phyloP scores from a whole-genome alignment of 164 flowering plant species.

The Berberis vulgaris region DNA sequence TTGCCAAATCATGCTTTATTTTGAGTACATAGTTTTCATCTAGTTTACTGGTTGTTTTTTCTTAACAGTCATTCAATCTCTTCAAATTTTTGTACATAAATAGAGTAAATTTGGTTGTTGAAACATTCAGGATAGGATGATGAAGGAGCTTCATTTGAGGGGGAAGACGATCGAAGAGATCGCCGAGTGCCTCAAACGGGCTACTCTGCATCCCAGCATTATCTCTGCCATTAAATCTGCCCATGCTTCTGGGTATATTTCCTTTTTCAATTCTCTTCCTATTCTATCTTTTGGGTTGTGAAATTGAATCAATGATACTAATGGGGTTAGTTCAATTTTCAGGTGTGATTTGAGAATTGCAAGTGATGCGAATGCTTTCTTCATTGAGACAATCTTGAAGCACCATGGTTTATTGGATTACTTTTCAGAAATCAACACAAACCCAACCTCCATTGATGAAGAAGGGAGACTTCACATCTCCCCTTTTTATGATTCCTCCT shows the following conservation, averaged over 20 bases:
- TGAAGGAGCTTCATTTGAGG: conserved; percentile 21
- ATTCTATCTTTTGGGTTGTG: not conserved
- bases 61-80: not conserved
- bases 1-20: not conserved
- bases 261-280: not conserved
- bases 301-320: too few relatives aligned
- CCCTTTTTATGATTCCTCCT: conserved; percentile 42
- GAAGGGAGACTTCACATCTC: conserved; percentile 57
- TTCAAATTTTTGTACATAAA: not conserved
- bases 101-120: not conserved
- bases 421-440: conserved; percentile 62
- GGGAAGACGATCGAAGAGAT: conserved; percentile 44
- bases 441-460: conserved; percentile 47
- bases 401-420: conserved; percentile 53
- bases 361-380: conserved; percentile 76
- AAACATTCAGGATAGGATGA: conserved; percentile 23
- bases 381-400: conserved; percentile 66
- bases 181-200: conserved; percentile 37
- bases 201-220: conserved; percentile 40
- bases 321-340: not conserved
- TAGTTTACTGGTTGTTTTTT: too few relatives aligned
- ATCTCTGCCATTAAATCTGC: conserved; percentile 48
- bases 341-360: conserved; percentile 76
- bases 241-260: conserved; percentile 10
- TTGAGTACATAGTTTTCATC: too few relatives aligned